Evolutionary conservation across 805 yeast genomes (phyloP).

Genomic region (Nakazawaea ernobii): DNA sequence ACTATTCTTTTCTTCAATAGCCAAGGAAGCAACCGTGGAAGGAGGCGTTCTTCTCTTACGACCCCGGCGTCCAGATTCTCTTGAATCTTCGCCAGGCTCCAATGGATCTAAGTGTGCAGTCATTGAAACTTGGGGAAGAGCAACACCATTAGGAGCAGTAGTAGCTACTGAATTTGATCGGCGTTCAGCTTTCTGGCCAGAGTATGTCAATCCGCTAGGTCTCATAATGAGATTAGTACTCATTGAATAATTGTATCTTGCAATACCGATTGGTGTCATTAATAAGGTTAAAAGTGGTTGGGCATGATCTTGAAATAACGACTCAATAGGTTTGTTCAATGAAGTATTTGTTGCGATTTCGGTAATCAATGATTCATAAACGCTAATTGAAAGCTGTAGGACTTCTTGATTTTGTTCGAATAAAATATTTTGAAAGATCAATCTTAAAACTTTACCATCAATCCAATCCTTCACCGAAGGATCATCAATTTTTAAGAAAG

Average conservation of each 20-base stretch:
- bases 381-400: constrained; percentile 51
- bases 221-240: constrained; percentile 65
- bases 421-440: constrained; percentile 79
- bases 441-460: constrained; percentile 62
- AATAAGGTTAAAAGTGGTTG: constrained; percentile 58
- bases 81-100: constrained; percentile 15
- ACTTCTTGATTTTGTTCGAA: constrained; percentile 85
- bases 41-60: constrained; percentile 40
- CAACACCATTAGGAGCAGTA: neutral
- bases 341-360: constrained; percentile 29
- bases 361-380: constrained; percentile 50
- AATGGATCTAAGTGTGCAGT: constrained; percentile 2
- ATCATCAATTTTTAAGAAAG: constrained; percentile 58
- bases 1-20: neutral
- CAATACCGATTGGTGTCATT: constrained; percentile 93
- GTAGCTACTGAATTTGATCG: neutral
- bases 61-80: constrained; percentile 26
- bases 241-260: constrained; percentile 85
- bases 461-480: constrained; percentile 59
- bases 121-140: neutral
- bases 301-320: constrained; percentile 49
- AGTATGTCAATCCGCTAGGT: constrained; percentile 62
- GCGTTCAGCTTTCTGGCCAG: constrained; percentile 13
- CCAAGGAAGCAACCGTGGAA: constrained; percentile 16
- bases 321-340: constrained; percentile 34